Percentiles rank a stretch among this genome's conserved stretches.
Conservation (phyloP, 2,329 filamentous ascomycete species). For the Coniochaeta hoffmannii region DNA sequence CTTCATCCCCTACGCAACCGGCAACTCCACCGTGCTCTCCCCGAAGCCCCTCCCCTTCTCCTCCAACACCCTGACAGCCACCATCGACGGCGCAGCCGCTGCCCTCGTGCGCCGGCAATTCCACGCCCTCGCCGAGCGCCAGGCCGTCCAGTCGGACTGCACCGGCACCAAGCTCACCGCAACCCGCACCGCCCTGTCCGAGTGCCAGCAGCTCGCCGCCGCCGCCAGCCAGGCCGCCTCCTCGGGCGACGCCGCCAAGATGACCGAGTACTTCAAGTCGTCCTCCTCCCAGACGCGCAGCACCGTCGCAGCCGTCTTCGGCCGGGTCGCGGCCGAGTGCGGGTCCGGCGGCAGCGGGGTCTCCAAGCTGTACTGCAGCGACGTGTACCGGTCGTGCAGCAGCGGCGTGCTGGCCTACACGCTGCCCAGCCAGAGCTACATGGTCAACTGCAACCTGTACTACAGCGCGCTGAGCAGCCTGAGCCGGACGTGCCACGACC, state of each 20-base stretch:
- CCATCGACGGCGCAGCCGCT: slow-evolving; percentile 49
- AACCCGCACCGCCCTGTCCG: slow-evolving; percentile 42
- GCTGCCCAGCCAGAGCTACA: slow-evolving; percentile 41
- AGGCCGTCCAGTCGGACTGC: slow-evolving; percentile 45
- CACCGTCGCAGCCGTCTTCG: slow-evolving; percentile 43
- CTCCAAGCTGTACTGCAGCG: slow-evolving; percentile 51
- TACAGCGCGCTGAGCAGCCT: slow-evolving; percentile 46
- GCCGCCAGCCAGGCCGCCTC: slow-evolving; percentile 43
- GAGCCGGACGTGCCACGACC: slow-evolving; percentile 47
- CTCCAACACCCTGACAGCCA: slow-evolving; percentile 50
- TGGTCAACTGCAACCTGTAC: slow-evolving; percentile 56
- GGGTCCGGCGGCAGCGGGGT: slow-evolving; percentile 34
- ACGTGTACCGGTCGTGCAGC: slow-evolving; percentile 45
- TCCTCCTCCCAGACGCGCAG: slow-evolving; percentile 34
- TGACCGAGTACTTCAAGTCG: slow-evolving; percentile 59
- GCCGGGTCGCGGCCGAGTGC: slow-evolving; percentile 47
- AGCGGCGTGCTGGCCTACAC: slow-evolving; percentile 53
- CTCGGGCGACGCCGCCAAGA: slow-evolving; percentile 38
- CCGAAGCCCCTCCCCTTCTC: slow-evolving; percentile 46
- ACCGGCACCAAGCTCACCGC: slow-evolving; percentile 35
- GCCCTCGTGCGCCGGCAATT: slow-evolving; percentile 40
- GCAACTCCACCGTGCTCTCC: slow-evolving; percentile 40
- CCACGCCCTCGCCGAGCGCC: slow-evolving; percentile 36
- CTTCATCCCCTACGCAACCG: slow-evolving; percentile 45
- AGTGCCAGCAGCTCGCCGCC: slow-evolving; percentile 46